phyloP scores from a whole-genome alignment of 2,329 filamentous ascomycete species.

The Thielaviopsis punctulata region DNA sequence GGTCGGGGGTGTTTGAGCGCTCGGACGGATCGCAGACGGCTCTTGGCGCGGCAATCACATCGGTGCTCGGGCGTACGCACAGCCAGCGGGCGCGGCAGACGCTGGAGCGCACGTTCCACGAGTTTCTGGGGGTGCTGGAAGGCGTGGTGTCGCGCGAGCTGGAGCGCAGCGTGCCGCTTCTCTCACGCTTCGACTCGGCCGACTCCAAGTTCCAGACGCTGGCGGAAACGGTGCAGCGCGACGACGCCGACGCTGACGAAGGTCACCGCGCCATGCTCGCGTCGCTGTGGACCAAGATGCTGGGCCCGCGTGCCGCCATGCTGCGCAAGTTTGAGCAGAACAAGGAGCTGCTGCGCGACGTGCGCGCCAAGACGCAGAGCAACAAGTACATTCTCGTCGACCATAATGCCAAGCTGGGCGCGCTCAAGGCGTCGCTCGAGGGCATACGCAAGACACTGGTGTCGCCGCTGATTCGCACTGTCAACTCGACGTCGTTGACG shows the following conservation, averaged over 20 bases:
- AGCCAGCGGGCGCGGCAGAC: slow-evolving; percentile 66
- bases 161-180: slow-evolving; percentile 61
- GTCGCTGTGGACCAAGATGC: slow-evolving; percentile 69
- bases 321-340: slow-evolving; percentile 91
- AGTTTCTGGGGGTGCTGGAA: slow-evolving; percentile 75
- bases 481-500: slow-evolving; percentile 36
- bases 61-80: slow-evolving; percentile 62
- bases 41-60: slow-evolving; percentile 50
- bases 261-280: slow-evolving; percentile 66
- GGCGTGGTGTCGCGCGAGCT: slow-evolving; percentile 77
- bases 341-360: slow-evolving; percentile 56
- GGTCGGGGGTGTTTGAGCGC: slow-evolving; percentile 42
- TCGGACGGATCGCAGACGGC: slow-evolving; percentile 40
- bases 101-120: slow-evolving; percentile 72
- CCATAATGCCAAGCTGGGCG: slow-evolving; percentile 69
- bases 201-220: slow-evolving; percentile 83
- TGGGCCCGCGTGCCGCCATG: slow-evolving; percentile 56
- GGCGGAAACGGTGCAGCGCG: slow-evolving; percentile 67
- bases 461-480: slow-evolving; percentile 59
- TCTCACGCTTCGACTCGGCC: slow-evolving; percentile 79
- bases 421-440: slow-evolving; percentile 74
- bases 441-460: slow-evolving; percentile 69
- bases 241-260: slow-evolving; percentile 65
- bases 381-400: slow-evolving; percentile 79
- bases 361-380: slow-evolving; percentile 65